Percentiles rank a stretch among this genome's conserved stretches.
Evolutionary conservation across 2,329 filamentous ascomycete genomes (phyloP).

Genomic region (Pseudogymnoascus sp.): DNA sequence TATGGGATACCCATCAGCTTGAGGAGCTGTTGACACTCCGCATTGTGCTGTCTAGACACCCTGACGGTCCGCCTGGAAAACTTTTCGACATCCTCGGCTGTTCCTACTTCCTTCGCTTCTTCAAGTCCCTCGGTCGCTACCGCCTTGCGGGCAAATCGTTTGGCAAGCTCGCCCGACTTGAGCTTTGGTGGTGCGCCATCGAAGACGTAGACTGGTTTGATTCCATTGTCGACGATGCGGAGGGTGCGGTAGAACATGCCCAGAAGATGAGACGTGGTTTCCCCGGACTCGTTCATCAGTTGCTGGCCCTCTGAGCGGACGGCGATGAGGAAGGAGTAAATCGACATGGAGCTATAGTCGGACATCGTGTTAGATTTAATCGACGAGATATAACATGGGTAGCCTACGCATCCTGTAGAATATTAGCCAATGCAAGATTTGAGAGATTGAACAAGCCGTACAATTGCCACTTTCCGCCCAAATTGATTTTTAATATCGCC

Average conservation of each 20-base stretch:
- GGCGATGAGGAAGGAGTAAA: conserved; percentile 97
- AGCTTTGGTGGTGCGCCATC: conserved; percentile 94
- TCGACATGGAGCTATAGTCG: conserved; percentile 74
- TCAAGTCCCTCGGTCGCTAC: conserved; percentile 85
- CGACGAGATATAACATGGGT: conserved; percentile 12
- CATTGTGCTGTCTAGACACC: conserved; percentile 94
- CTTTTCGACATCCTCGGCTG: conserved; percentile 95
- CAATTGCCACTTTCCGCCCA: conserved; percentile 94
- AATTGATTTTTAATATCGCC: conserved; percentile 99
- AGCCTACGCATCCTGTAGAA: conserved; percentile 47
- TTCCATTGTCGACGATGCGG: conserved; percentile 96
- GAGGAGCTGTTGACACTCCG: conserved; percentile 81
- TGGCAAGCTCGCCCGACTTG: conserved; percentile 93
- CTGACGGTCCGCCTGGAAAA: conserved; percentile 88
- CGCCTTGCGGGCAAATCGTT: conserved; percentile 89
- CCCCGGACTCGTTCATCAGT: conserved; percentile 86
- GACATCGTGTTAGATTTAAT: conserved; percentile 14
- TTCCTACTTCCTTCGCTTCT: conserved; percentile 94
- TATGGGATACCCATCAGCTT: conserved; percentile 95
- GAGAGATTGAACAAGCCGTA: conserved; percentile 39
- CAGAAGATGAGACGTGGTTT: conserved; percentile 97
- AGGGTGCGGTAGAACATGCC: conserved; percentile 99
- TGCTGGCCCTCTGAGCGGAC: conserved; percentile 95
- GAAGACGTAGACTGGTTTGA: conserved; percentile 97
- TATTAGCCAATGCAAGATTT: conserved; percentile 16